These are phyloP conservation scores for Ophiostoma triangulosporum DNA, from an alignment of 2,329 filamentous ascomycete species.

Conservation along the genomic window DNA sequence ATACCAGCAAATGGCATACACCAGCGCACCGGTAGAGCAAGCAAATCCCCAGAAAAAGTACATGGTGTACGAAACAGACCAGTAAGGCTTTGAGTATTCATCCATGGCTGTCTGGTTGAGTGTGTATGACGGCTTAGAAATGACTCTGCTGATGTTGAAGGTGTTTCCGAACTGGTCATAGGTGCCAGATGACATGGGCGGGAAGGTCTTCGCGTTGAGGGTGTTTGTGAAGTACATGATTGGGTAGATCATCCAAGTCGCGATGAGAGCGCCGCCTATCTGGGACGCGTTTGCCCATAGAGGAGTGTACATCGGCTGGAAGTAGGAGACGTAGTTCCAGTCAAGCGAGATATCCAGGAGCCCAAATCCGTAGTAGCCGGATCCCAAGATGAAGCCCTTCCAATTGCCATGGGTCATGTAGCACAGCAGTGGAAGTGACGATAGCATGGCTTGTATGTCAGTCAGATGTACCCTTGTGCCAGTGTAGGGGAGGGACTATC, in stretches of 20 bases:
- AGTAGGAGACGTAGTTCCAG: constrained; percentile 29
- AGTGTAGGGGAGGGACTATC: no score
- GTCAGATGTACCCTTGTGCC: not conserved
- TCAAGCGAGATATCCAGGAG: constrained; percentile 28
- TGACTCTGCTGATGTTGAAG: constrained; percentile 30
- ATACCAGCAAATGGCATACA: constrained; percentile 21
- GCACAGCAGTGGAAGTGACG: constrained; percentile 17
- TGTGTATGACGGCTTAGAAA: constrained; percentile 23
- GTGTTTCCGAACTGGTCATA: constrained; percentile 17
- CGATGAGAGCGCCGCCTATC: constrained; percentile 22
- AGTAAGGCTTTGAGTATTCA: constrained; percentile 25
- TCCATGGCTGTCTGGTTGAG: constrained; percentile 24
- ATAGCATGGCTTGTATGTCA: constrained; percentile 9
- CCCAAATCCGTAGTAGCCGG: constrained; percentile 31
- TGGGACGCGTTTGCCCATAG: constrained; percentile 25
- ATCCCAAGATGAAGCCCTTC: constrained; percentile 20
- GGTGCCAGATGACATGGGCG: constrained; percentile 24
- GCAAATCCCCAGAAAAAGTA: constrained; percentile 23
- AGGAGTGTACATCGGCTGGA: constrained; percentile 22
- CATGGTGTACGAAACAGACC: constrained; percentile 26
- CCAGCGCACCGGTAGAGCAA: constrained; percentile 19
- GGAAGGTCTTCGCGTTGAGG: constrained; percentile 26
- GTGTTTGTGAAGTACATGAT: constrained; percentile 29
- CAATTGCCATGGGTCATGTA: constrained; percentile 21
- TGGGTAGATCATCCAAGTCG: constrained; percentile 24